phyloP scores from a whole-genome alignment of 148 eudicot genomes.

The Diospyros lotus region DNA sequence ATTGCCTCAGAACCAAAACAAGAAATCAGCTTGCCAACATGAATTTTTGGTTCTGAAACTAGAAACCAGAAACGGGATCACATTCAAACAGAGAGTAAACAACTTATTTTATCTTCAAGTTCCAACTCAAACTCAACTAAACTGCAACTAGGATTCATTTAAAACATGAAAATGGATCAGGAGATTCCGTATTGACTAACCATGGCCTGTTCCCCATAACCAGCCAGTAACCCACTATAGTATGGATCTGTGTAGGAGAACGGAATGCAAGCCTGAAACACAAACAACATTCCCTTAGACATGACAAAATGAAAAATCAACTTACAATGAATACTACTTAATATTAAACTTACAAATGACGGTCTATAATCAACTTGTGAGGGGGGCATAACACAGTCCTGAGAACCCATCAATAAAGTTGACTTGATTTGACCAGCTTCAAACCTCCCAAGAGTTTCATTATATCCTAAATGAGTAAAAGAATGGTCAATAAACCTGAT shows the following conservation, averaged over 20 bases:
- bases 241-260: constrained; percentile 41
- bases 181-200: constrained; percentile 30
- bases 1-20: background rate
- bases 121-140: background rate
- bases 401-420: constrained; percentile 24
- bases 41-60: background rate
- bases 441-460: constrained; percentile 22
- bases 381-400: constrained; percentile 32
- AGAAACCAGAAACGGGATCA: background rate
- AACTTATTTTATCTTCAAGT: background rate
- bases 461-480: constrained; percentile 22
- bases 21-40: background rate
- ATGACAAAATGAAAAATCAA: background rate
- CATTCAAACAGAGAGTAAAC: background rate
- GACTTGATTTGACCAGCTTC: constrained; percentile 22
- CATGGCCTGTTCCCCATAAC: constrained; percentile 47
- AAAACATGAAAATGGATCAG: background rate
- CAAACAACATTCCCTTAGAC: background rate
- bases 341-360: constrained; percentile 38
- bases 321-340: background rate
- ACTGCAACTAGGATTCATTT: background rate
- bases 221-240: constrained; percentile 27
- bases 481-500: background rate
- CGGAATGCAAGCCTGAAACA: constrained; percentile 44
- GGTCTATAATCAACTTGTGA: constrained; percentile 37